phyloP scores from a whole-genome alignment of 768 basidiomycete genomes.

The Hebeloma cylindrosporum region DNA sequence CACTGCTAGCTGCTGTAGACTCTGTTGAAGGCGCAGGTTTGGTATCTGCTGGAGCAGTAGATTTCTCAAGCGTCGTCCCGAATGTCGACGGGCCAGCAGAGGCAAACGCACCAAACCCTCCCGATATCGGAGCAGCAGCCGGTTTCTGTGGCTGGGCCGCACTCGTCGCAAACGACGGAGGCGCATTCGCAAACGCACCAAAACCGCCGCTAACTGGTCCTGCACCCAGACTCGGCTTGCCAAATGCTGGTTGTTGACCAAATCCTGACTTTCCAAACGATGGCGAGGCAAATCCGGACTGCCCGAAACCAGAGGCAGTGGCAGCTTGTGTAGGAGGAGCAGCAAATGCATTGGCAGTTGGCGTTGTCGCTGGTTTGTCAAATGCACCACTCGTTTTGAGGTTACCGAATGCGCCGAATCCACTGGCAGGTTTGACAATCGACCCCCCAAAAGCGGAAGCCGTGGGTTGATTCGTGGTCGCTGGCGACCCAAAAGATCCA shows the following conservation, averaged over 20 bases:
- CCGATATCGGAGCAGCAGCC: conserved; percentile 5
- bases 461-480: conserved; percentile 22
- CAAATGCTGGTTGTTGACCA: conserved; percentile 32
- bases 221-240: conserved; percentile 17
- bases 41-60: background rate
- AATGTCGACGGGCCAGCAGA: conserved; percentile 29
- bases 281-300: conserved; percentile 36
- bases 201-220: conserved; percentile 21
- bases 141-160: conserved; percentile 5
- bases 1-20: no score
- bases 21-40: conserved; percentile 14
- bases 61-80: conserved; percentile 20
- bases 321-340: conserved; percentile 12
- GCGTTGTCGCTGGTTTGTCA: conserved; percentile 15
- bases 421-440: conserved; percentile 35
- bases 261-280: conserved; percentile 37
- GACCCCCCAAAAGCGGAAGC: conserved; percentile 29
- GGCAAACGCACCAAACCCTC: conserved; percentile 22
- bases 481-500: conserved; percentile 31
- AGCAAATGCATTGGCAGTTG: conserved; percentile 20
- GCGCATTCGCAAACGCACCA: conserved; percentile 20
- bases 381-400: conserved; percentile 20
- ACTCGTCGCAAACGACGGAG: conserved; percentile 12
- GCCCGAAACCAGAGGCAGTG: conserved; percentile 33
- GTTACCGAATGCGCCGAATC: conserved; percentile 36